Conservation (phyloP, 169 alveolate species). For the Eimeria tenella region DNA sequence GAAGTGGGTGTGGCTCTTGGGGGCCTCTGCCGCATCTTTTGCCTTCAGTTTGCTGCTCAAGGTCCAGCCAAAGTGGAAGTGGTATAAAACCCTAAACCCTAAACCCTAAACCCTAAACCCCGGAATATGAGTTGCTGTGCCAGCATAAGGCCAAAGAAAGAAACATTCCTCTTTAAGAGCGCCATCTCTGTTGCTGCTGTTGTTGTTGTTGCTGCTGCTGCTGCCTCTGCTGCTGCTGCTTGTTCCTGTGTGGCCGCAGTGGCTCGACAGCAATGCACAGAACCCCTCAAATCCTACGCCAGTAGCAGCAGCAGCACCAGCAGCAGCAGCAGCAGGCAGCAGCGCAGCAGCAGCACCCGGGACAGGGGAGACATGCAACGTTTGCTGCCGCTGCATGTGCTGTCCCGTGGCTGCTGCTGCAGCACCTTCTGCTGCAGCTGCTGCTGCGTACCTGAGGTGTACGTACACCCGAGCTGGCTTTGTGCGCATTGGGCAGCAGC, state of each 20-base stretch:
- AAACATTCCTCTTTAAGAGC: too few relatives aligned
- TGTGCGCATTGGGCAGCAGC: not conserved
- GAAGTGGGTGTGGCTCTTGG: constrained; percentile 18
- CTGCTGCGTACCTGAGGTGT: not conserved
- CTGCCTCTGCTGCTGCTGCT: not conserved
- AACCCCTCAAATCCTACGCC: not conserved
- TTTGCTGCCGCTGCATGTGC: not conserved
- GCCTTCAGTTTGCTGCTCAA: constrained; percentile 36
- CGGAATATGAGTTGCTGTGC: not conserved
- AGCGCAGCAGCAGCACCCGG: not conserved
- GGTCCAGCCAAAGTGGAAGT: constrained; percentile 25
- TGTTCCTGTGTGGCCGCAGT: not conserved
- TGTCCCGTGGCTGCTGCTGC: not conserved
- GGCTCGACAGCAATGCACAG: not conserved
- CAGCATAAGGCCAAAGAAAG: not conserved
- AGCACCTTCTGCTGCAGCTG: not conserved
- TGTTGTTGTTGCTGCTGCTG: not conserved
- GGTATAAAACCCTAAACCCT: not conserved
- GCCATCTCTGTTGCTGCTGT: not conserved
- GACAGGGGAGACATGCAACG: not conserved
- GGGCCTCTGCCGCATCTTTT: constrained; percentile 27
- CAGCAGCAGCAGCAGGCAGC: constrained; percentile 1
- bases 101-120: constrained; percentile 4
- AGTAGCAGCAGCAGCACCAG: not conserved
- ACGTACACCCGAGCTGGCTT: constrained; percentile 32